phyloP scores from a whole-genome alignment of 2,329 filamentous ascomycete species.

The Intubia oerlemansii region DNA sequence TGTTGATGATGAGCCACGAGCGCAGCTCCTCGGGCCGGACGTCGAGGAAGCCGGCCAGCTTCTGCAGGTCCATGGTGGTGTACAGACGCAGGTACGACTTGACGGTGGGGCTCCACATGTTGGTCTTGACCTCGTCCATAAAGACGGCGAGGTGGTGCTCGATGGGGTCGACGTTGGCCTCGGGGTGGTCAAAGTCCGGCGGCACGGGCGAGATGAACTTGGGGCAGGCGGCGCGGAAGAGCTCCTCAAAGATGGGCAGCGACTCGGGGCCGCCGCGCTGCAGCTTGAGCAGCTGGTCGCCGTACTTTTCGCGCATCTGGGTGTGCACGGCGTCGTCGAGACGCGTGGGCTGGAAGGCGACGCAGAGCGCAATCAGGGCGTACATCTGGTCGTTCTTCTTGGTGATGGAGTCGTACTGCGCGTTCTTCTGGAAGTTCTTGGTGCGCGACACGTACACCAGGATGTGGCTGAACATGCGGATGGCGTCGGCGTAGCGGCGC shows the following conservation, averaged over 20 bases:
- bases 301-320: slow-evolving; percentile 94
- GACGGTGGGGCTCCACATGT: slow-evolving; percentile 92
- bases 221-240: slow-evolving; percentile 93
- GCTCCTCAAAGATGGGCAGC: slow-evolving; percentile 91
- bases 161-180: slow-evolving; percentile 86
- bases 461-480: slow-evolving; percentile 99
- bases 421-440: slow-evolving; percentile 99
- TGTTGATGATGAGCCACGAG: slow-evolving; percentile 87
- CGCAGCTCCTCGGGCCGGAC: slow-evolving; percentile 91
- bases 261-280: slow-evolving; percentile 91
- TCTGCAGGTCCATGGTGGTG: slow-evolving; percentile 98
- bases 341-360: slow-evolving; percentile 90
- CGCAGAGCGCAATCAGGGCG: slow-evolving; percentile 93
- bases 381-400: slow-evolving; percentile 99
- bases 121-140: slow-evolving; percentile 99
- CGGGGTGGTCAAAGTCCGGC: slow-evolving; percentile 92
- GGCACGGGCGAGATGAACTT: slow-evolving; percentile 98
- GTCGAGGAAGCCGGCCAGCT: slow-evolving; percentile 91
- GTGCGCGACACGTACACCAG: slow-evolving; percentile 95
- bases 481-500: slow-evolving; percentile 96
- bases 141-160: slow-evolving; percentile 96
- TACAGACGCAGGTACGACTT: slow-evolving; percentile 98
- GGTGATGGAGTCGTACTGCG: slow-evolving; percentile 92
- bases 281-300: slow-evolving; percentile 90
- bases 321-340: slow-evolving; percentile 99